phyloP scores from a whole-genome alignment of 208 protist genomes.

The Leishmania mexicana region DNA sequence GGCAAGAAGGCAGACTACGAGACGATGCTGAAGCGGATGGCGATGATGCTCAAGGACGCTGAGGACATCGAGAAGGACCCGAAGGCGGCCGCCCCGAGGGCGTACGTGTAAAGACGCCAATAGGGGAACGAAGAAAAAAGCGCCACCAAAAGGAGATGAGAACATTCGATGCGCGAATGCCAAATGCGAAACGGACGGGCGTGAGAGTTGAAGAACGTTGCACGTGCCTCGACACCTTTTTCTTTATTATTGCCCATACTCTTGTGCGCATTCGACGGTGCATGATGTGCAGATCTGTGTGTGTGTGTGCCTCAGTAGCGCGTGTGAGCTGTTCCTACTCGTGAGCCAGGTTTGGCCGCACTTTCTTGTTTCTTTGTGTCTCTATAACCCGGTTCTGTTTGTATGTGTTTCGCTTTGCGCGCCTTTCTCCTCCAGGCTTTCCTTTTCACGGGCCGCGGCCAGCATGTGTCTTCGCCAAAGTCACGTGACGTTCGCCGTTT shows the following conservation, averaged over 20 bases:
- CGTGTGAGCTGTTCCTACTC: too few relatives aligned
- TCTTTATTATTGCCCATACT: not conserved
- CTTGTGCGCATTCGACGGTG: not conserved
- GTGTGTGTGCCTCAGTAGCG: not conserved
- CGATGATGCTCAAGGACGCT: conserved; percentile 82
- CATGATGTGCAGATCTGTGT: not conserved
- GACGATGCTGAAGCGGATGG: conserved; percentile 60
- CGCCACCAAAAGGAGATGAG: not conserved
- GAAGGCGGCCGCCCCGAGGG: conserved; percentile 44
- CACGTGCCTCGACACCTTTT: not conserved
- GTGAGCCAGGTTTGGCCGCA: not conserved
- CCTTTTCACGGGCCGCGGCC: not conserved
- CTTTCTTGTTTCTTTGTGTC: not conserved
- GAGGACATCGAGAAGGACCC: conserved; percentile 53
- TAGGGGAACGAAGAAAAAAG: not conserved
- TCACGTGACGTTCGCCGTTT: not conserved
- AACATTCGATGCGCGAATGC: not conserved
- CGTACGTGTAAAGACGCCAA: conserved; percentile 33
- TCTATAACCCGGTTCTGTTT: not conserved
- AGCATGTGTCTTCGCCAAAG: not conserved
- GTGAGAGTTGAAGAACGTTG: not conserved
- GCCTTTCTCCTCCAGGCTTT: not conserved
- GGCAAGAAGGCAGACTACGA: conserved; percentile 44
- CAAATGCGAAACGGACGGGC: not conserved
- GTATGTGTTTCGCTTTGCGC: not conserved